phyloP scores from a whole-genome alignment of 208 protist genomes.

The Leptomonas pyrrhocoris region DNA sequence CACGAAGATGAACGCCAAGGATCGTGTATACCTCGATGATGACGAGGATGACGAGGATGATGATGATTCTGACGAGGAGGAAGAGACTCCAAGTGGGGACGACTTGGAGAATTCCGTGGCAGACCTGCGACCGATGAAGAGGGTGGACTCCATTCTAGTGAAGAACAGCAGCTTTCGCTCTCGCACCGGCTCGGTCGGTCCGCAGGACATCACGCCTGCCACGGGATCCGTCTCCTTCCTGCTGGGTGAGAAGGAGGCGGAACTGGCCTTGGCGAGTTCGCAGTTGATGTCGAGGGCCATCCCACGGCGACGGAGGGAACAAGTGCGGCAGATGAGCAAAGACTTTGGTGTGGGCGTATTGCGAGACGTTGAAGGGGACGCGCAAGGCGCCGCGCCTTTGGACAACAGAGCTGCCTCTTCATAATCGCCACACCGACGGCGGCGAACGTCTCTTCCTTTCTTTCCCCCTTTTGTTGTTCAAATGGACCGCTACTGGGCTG shows the following conservation, averaged over 20 bases:
- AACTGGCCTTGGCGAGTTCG: conserved; percentile 21
- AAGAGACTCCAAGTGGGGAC: neutral
- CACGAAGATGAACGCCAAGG: no score
- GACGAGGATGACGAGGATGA: no score
- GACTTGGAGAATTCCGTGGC: neutral
- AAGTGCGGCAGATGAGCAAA: conserved; percentile 4
- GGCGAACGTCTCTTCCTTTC: neutral
- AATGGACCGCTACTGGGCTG: neutral
- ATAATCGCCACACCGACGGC: neutral
- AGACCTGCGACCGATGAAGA: neutral
- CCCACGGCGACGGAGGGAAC: conserved; percentile 6
- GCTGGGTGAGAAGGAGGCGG: conserved; percentile 23
- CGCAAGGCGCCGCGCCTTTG: neutral
- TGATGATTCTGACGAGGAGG: neutral
- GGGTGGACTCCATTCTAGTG: conserved; percentile 23
- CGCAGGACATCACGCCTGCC: neutral
- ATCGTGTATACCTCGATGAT: no score
- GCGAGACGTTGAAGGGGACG: neutral
- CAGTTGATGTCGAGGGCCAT: conserved; percentile 24
- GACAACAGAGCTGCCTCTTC: neutral
- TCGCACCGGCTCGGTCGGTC: conserved; percentile 4
- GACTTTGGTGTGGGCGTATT: conserved; percentile 12
- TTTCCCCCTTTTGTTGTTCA: neutral
- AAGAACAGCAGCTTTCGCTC: conserved; percentile 23
- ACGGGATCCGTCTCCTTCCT: conserved; percentile 26